Base-by-base conservation (phyloP, 768 basidiomycete genomes). In the Phaffia australis region DNA sequence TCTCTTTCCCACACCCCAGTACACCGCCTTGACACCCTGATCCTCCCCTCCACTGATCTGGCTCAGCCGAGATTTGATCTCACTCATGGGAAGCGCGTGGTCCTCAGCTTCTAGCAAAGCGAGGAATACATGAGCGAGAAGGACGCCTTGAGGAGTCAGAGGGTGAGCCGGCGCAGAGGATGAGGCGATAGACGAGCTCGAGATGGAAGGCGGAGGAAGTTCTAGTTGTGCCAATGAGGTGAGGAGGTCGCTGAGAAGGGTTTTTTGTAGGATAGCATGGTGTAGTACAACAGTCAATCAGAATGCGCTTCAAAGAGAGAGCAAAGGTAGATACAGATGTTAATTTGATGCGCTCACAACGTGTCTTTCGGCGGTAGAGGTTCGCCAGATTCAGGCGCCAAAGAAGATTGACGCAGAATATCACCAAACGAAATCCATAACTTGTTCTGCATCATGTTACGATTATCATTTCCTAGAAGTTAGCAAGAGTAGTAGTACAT, bases 1-100 rank as follows among this genome's bases (percentile, higher is more conserved):
- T 23, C 64, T 51, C 64, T 65, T 65, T 32, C 64, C 64, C 7
- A 65, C 64, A 3, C 56, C 64, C 49, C 50, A 65, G 35, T 65
- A 65, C 32, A 65, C 56, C 23, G n/a, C 25, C 64, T 65, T 65
- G 18, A 30, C 50, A 18, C 32, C 64, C 21, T 30, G 32, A 23
- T 46, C 52, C 63, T 50, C 52, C 18, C 63, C 51, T 23, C 35
- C 63, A 4, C 50, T 50, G 3, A 57, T 29, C 32, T 52, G 27
- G 0, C 50, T 59, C n/a, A 65, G 47, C n/a, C 30, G 35, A 18
- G 48, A 14, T 46, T 65, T 65, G 14, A 60, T 50, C 49, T 58
- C 57, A n/a, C 64, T 57, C 64, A 65, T 65, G 48, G 64, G 51
- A 19, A 60, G 49, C 48, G 64, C 47, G 57, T 60, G 57, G 19